These are phyloP conservation scores for Nannizziopsis arthrosporioides DNA, from an alignment of 2,329 filamentous ascomycete species.

Conservation along the genomic window DNA sequence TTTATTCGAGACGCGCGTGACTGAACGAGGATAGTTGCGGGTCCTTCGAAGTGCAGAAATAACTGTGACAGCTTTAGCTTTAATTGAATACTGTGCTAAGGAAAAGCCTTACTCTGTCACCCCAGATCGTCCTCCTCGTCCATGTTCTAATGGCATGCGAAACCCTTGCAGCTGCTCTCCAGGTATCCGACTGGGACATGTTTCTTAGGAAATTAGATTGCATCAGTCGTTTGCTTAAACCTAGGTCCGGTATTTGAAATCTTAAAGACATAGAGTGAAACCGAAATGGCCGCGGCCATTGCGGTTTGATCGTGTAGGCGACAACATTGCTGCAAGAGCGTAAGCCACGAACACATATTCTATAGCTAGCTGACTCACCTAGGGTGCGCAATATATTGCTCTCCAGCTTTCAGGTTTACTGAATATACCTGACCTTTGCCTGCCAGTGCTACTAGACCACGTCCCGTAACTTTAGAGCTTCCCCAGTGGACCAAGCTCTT, in stretches of 20 bases:
- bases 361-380: conserved; percentile 31
- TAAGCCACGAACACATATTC: conserved; percentile 9
- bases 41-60: conserved; percentile 82
- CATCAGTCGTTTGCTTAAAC: conserved; percentile 52
- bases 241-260: conserved; percentile 63
- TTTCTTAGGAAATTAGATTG: conserved; percentile 61
- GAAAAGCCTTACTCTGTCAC: conserved; percentile 53
- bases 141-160: conserved; percentile 63
- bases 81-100: background rate
- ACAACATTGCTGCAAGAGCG: conserved; percentile 57
- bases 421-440: conserved; percentile 86
- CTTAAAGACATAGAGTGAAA: conserved; percentile 65
- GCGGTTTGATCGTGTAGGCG: conserved; percentile 68
- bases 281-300: conserved; percentile 69
- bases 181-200: conserved; percentile 59
- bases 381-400: conserved; percentile 85
- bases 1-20: conserved; percentile 68
- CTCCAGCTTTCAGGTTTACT: conserved; percentile 64
- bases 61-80: conserved; percentile 37
- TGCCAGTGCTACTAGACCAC: conserved; percentile 72
- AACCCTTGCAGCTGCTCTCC: conserved; percentile 55
- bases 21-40: conserved; percentile 74
- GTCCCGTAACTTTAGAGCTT: conserved; percentile 73
- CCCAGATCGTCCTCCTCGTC: conserved; percentile 75
- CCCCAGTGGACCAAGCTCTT: conserved; percentile 77